A percentile compares a stretch with the other conserved stretches of the same genome.
Evolutionary conservation across 768 basidiomycete genomes (phyloP).

Genomic region (Dictyophora rubrovolvata): DNA sequence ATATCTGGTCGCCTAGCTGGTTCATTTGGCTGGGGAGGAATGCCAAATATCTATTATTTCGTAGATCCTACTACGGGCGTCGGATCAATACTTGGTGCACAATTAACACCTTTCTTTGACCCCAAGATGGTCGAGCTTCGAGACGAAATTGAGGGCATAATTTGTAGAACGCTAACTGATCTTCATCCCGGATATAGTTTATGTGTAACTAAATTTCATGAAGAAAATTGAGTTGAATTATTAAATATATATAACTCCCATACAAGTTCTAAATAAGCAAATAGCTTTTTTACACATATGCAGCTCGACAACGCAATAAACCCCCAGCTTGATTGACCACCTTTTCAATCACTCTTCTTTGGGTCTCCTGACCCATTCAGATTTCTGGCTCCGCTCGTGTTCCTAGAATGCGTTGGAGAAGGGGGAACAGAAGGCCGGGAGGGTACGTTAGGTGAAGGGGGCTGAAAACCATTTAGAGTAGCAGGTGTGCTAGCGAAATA

Average conservation of each 20-base stretch:
- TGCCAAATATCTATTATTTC: background rate
- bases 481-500: slow-evolving; percentile 1
- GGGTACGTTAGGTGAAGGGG: background rate
- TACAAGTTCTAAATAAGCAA: background rate
- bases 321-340: slow-evolving; percentile 1
- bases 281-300: background rate
- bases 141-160: background rate
- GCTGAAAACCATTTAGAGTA: background rate
- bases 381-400: background rate
- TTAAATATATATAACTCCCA: background rate
- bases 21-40: background rate
- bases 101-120: background rate
- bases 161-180: background rate
- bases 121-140: background rate
- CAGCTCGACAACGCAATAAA: background rate
- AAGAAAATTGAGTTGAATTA: background rate
- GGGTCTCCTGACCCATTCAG: background rate
- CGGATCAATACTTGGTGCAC: background rate
- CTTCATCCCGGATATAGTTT: background rate
- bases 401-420: background rate
- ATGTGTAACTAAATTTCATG: background rate
- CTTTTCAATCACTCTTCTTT: background rate
- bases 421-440: background rate
- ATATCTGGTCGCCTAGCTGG: background rate
- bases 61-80: background rate